Base-by-base conservation (phyloP, 768 basidiomycete species). In the Mrakia gelida region DNA sequence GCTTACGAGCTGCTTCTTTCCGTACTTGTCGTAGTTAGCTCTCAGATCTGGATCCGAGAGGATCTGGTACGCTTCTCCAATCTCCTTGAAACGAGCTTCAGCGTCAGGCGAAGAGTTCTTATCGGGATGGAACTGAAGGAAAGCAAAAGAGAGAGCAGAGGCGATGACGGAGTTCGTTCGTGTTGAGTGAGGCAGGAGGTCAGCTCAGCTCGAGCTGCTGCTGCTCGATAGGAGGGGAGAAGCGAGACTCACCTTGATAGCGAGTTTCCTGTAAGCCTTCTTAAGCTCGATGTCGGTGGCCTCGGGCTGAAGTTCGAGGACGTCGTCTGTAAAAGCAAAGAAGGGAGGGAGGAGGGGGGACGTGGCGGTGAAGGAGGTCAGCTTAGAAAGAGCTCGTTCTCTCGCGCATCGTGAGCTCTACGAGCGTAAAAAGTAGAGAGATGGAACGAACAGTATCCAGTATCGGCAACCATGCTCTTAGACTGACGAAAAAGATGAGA, bases 51-150 rank as follows among this genome's bases (percentile, higher is more conserved):
- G 92, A 83, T 82, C 78, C 68, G 79, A 81, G 6, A 86, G 87
- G 78, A 97, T 91, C 85, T 95, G 94, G 84, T 98, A 98, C 73
- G 96, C 96, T 89, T 96, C 95, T 83, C 93, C 94, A 82, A 99
- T 93, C 67, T 97, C 93, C 85, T 98, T 96, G 87, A 99, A 99
- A 86, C 91, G 95, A 84, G 92, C 91, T 83, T 95, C 94, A 1
- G 96, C 97, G 82, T 94, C 93, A n/a, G 90, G 88, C 6, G 93
- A 92, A 10, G 54, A 54, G 71, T 77, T 77, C 71, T 72, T 71
- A 59, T 77, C 76, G 11, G 95, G 95, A 83, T 97, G 95, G 83
- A 91, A 96, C 92, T 95, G 81, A 45, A 78, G 78, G 41, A 34
- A 45, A 41, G 68, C n/a, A 45, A 80, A 41, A 30, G 26, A 75